Conservation (phyloP, 306 rosid genomes). For the Luffa acutangula region DNA sequence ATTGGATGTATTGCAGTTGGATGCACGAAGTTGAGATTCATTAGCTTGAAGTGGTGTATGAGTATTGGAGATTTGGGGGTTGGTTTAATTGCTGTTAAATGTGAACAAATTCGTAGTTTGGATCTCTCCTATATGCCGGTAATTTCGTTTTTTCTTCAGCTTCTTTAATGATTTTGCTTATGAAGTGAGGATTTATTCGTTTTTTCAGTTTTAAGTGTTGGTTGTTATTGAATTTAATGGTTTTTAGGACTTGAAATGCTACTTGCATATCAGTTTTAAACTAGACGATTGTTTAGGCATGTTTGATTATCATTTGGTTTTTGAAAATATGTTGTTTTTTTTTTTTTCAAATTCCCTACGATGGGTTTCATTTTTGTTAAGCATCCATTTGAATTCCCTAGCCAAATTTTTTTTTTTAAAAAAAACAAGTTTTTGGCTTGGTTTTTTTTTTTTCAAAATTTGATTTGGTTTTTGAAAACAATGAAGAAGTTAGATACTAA, state of each 20-base stretch:
- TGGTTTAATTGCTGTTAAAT: conserved; percentile 71
- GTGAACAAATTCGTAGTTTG: conserved; percentile 47
- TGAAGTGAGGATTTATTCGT: background rate
- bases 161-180: background rate
- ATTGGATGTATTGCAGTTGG: conserved; percentile 92
- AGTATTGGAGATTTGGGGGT: conserved; percentile 82
- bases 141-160: background rate
- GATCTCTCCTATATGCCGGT: conserved; percentile 92
- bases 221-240: background rate
- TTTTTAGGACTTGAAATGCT: background rate
- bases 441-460: no score
- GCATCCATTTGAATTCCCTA: no score
- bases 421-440: no score
- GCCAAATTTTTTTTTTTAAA: no score
- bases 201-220: background rate
- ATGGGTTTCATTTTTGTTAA: no score
- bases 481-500: no score
- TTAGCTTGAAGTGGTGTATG: conserved; percentile 78
- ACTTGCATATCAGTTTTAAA: background rate
- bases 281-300: background rate
- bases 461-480: no score
- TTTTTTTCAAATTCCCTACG: no score
- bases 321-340: no score
- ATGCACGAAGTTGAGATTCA: conserved; percentile 52
- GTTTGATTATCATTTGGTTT: no score